Percentiles rank a stretch among this genome's conserved stretches.
Evolutionary conservation across 768 basidiomycete genomes (phyloP).

Genomic region (Tephrocybe sp.): DNA sequence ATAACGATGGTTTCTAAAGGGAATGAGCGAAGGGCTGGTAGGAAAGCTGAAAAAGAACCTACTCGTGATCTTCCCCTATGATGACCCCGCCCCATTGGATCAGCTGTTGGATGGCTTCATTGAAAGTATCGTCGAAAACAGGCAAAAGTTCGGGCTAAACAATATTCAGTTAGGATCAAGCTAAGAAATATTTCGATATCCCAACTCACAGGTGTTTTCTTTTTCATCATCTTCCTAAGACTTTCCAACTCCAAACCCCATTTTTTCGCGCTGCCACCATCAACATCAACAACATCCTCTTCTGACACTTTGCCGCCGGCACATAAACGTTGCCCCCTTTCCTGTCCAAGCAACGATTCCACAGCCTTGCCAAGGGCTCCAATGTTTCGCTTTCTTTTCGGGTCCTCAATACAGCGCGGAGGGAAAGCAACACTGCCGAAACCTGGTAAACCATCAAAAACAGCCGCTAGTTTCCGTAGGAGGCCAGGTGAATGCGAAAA

Average conservation of each 20-base stretch:
- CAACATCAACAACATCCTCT: slow-evolving; percentile 37
- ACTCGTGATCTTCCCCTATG: slow-evolving; percentile 65
- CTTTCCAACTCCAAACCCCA: slow-evolving; percentile 71
- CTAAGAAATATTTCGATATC: background rate
- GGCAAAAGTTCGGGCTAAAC: slow-evolving; percentile 53
- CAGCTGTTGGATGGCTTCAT: slow-evolving; percentile 78
- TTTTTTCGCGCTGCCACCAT: slow-evolving; percentile 70
- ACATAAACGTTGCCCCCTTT: slow-evolving; percentile 67
- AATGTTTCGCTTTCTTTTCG: slow-evolving; percentile 69
- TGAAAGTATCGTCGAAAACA: slow-evolving; percentile 70
- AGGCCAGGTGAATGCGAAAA: slow-evolving; percentile 39
- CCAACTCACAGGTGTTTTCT: slow-evolving; percentile 53
- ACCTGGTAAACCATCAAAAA: slow-evolving; percentile 70
- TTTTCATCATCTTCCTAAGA: slow-evolving; percentile 57
- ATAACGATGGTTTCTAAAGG: slow-evolving; percentile 65
- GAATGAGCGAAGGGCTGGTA: slow-evolving; percentile 15
- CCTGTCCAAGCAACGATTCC: slow-evolving; percentile 60
- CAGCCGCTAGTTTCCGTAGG: slow-evolving; percentile 47
- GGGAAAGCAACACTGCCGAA: slow-evolving; percentile 78
- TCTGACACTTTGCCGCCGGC: slow-evolving; percentile 40
- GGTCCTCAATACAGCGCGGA: slow-evolving; percentile 77
- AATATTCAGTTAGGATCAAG: slow-evolving; percentile 6
- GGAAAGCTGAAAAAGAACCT: slow-evolving; percentile 25
- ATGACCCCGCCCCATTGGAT: slow-evolving; percentile 73
- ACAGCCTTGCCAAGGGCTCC: slow-evolving; percentile 74